These are phyloP conservation scores for Cucurbita maxima DNA, from an alignment of 306 rosid genomes.

Conservation along the genomic window DNA sequence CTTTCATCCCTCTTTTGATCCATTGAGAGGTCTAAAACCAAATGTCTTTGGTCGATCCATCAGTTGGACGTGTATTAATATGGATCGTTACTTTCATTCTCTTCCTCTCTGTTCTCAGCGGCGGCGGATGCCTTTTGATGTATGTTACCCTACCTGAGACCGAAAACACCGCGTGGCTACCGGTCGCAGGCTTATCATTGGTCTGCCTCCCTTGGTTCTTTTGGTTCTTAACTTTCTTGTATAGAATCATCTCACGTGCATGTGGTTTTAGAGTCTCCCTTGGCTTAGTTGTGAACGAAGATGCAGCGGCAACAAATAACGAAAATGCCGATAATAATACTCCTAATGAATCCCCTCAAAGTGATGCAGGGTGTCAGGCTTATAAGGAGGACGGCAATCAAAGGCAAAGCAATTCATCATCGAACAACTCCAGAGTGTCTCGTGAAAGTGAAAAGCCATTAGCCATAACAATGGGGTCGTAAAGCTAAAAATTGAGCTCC, in stretches of 20 bases:
- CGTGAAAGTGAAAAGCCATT: slow-evolving; percentile 63
- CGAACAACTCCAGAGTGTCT: slow-evolving; percentile 8
- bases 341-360: not conserved
- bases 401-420: not conserved
- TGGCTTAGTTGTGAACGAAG: not conserved
- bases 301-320: not conserved
- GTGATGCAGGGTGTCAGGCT: slow-evolving; percentile 10
- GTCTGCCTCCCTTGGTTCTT: slow-evolving; percentile 80
- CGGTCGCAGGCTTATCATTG: slow-evolving; percentile 34
- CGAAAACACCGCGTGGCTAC: slow-evolving; percentile 29
- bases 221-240: slow-evolving; percentile 54
- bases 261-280: slow-evolving; percentile 25
- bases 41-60: slow-evolving; percentile 43
- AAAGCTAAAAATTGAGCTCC: not conserved
- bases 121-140: slow-evolving; percentile 48
- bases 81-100: slow-evolving; percentile 34
- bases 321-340: not conserved
- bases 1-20: slow-evolving; percentile 10
- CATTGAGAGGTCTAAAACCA: not conserved
- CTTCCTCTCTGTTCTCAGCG: slow-evolving; percentile 26
- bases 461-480: slow-evolving; percentile 32
- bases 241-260: slow-evolving; percentile 38
- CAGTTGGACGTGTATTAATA: slow-evolving; percentile 38
- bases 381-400: not conserved
- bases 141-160: slow-evolving; percentile 40